phyloP scores from a whole-genome alignment of 2,329 filamentous ascomycete genomes.

The Aspergillus pseudonomiae region DNA sequence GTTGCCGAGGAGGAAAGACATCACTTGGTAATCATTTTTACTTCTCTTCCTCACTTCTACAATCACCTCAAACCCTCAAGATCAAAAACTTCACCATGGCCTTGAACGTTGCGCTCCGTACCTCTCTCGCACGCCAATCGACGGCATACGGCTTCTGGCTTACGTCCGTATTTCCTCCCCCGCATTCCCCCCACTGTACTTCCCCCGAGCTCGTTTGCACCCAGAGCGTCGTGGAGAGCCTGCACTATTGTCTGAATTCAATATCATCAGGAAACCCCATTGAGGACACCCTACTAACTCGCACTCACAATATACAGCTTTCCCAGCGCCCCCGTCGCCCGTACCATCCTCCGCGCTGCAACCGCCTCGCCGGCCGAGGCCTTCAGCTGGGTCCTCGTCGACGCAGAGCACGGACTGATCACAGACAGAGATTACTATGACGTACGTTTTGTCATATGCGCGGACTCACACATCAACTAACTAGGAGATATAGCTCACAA shows the following conservation, averaged over 20 bases:
- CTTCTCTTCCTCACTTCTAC: background rate
- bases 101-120: conserved; percentile 13
- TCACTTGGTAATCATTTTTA: background rate
- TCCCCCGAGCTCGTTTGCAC: background rate
- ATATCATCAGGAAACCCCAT: background rate
- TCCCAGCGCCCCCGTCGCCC: conserved; percentile 34
- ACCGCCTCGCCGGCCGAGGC: conserved; percentile 18
- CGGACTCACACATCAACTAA: background rate
- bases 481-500: background rate
- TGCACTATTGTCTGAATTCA: background rate
- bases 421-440: conserved; percentile 43
- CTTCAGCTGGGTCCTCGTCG: conserved; percentile 44
- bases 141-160: conserved; percentile 39
- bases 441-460: conserved; percentile 12
- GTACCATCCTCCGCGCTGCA: conserved; percentile 35
- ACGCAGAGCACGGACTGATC: conserved; percentile 46
- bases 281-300: background rate
- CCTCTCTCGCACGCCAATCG: conserved; percentile 16
- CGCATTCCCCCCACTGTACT: background rate
- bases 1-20: background rate
- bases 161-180: conserved; percentile 25
- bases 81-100: background rate
- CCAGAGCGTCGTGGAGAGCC: background rate
- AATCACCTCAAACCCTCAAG: background rate
- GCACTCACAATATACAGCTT: conserved; percentile 20